Percentiles rank a stretch among this genome's conserved stretches.
phyloP scores from a whole-genome alignment of 306 rosid genomes.

The Leucaena leucocephala region DNA sequence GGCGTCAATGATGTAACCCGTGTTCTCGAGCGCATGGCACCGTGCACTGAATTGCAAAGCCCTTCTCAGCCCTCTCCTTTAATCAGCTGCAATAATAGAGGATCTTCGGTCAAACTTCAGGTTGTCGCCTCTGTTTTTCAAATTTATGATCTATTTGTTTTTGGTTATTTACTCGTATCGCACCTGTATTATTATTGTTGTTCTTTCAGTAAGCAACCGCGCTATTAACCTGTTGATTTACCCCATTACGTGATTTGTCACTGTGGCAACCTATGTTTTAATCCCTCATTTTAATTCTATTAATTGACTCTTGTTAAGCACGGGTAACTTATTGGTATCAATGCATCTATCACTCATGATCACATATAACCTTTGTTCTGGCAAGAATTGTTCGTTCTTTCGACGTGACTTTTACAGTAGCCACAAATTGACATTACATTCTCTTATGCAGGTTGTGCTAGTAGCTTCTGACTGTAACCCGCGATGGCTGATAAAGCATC shows the following conservation, averaged over 20 bases:
- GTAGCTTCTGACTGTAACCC: constrained; percentile 76
- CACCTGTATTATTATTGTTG: background rate
- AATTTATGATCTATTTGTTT: background rate
- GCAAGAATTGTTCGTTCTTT: background rate
- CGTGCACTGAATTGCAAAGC: constrained; percentile 38
- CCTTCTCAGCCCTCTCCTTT: constrained; percentile 28
- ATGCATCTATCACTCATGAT: background rate
- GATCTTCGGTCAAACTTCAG: constrained; percentile 60
- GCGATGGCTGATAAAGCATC: constrained; percentile 77
- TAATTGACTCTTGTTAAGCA: background rate
- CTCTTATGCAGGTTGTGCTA: constrained; percentile 60
- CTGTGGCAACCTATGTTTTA: background rate
- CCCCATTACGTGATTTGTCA: background rate
- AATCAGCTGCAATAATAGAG: constrained; percentile 35
- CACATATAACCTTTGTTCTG: background rate
- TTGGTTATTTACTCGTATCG: background rate
- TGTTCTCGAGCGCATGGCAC: constrained; percentile 81
- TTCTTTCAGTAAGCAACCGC: background rate
- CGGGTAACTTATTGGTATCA: background rate
- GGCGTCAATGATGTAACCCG: constrained; percentile 88
- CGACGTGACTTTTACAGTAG: constrained; percentile 2
- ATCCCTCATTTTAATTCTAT: background rate
- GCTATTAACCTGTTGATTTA: background rate
- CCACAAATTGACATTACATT: constrained; percentile 18
- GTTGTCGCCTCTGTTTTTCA: constrained; percentile 37